These are phyloP conservation scores for Fraxinus platypoda DNA, from an alignment of 305 asterid genomes.

Conservation along the genomic window DNA sequence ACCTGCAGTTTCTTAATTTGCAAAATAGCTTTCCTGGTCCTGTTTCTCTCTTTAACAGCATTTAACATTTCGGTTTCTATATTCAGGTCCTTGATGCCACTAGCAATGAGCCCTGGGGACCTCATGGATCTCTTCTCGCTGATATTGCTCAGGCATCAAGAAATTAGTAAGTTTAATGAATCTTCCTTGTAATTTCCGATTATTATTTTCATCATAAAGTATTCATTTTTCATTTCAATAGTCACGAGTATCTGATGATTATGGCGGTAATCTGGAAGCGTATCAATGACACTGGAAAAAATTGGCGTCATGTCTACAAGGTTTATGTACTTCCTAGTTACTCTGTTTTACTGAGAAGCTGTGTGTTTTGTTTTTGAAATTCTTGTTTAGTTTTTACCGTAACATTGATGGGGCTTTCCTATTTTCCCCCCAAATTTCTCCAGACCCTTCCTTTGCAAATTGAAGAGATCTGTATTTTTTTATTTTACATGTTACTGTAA, in stretches of 20 bases:
- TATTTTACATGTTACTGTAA: background rate
- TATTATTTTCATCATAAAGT: conserved; percentile 7
- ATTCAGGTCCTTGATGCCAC: conserved; percentile 92
- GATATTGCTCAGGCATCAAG: conserved; percentile 90
- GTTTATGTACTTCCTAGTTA: conserved; percentile 32
- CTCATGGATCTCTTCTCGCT: conserved; percentile 92
- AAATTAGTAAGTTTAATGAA: conserved; percentile 61
- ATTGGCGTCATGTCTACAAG: conserved; percentile 97
- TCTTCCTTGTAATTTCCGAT: conserved; percentile 7
- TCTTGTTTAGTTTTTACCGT: background rate
- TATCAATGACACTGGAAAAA: conserved; percentile 80
- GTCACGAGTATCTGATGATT: conserved; percentile 93
- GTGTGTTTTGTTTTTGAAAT: conserved; percentile 1
- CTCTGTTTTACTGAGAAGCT: background rate
- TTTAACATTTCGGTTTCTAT: conserved; percentile 20
- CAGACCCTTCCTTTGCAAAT: background rate
- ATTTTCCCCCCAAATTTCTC: background rate
- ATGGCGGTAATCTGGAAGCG: conserved; percentile 96
- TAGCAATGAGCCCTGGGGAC: conserved; percentile 98
- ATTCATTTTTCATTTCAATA: conserved; percentile 36
- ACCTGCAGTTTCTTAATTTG: background rate
- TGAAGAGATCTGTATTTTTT: background rate
- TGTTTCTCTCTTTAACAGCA: background rate
- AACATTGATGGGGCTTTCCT: background rate
- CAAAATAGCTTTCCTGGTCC: background rate